phyloP scores from a whole-genome alignment of 768 basidiomycete genomes.

The Russula griseocarnosa region DNA sequence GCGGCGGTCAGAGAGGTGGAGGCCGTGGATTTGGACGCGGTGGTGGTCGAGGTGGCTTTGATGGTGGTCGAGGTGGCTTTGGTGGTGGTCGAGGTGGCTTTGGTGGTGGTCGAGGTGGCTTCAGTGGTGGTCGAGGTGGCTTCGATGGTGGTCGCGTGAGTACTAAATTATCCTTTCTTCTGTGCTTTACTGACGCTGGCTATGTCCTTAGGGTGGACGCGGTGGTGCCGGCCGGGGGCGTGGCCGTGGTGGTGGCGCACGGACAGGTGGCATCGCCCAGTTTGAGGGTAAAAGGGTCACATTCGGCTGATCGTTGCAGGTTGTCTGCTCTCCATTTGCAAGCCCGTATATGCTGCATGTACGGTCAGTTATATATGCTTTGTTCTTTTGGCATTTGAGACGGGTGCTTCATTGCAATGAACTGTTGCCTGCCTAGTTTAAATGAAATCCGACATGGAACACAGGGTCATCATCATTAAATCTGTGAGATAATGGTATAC shows the following conservation, averaged over 20 bases:
- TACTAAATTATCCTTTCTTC: constrained; percentile 8
- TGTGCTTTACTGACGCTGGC: constrained; percentile 3
- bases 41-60: constrained; percentile 43
- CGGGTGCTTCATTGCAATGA: not conserved
- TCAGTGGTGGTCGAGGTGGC: constrained; percentile 45
- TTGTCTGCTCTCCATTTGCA: not conserved
- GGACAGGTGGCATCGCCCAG: constrained; percentile 60
- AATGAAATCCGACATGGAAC: not conserved
- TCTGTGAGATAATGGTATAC: constrained; percentile 16
- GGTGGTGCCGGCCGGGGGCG: constrained; percentile 38
- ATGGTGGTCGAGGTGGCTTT: constrained; percentile 44
- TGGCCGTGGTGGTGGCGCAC: constrained; percentile 44
- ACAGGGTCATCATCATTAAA: constrained; percentile 14
- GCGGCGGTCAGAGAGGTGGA: constrained; percentile 44
- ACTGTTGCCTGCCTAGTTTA: not conserved
- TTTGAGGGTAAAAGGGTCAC: constrained; percentile 68
- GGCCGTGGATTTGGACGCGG: constrained; percentile 41
- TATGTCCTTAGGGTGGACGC: constrained; percentile 33
- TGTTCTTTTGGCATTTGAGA: not conserved
- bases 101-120: constrained; percentile 45
- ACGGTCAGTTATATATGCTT: not conserved
- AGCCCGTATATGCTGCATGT: constrained; percentile 4
- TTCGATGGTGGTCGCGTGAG: constrained; percentile 45
- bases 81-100: constrained; percentile 31
- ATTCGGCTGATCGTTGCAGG: constrained; percentile 37